phyloP scores from a whole-genome alignment of 202 grass and related monocot species.

The Panicum hallii region DNA sequence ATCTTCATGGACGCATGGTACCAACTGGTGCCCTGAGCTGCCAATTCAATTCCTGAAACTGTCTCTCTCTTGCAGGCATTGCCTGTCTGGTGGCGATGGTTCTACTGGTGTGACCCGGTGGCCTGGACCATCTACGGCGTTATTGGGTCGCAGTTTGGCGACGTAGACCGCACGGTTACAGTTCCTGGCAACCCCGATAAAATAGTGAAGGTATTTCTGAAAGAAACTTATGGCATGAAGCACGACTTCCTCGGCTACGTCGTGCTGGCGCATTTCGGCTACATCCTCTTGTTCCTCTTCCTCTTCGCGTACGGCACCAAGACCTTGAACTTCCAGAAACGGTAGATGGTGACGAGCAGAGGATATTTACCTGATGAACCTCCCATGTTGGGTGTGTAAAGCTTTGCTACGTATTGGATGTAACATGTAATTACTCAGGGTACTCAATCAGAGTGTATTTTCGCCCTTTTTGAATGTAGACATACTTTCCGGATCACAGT shows the following conservation, averaged over 20 bases:
- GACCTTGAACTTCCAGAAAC: slow-evolving; percentile 72
- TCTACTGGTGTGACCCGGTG: slow-evolving; percentile 74
- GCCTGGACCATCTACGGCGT: slow-evolving; percentile 80
- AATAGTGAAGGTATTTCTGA: slow-evolving; percentile 55
- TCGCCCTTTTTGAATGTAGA: neutral
- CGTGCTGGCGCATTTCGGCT: slow-evolving; percentile 60
- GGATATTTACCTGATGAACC: neutral
- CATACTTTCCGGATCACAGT: neutral
- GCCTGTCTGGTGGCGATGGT: slow-evolving; percentile 92
- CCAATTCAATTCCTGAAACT: neutral
- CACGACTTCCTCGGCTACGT: slow-evolving; percentile 64
- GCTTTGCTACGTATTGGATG: neutral
- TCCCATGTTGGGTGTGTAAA: neutral
- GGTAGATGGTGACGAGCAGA: slow-evolving; percentile 45
- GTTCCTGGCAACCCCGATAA: slow-evolving; percentile 12
- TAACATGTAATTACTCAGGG: neutral
- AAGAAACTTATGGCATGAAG: slow-evolving; percentile 50
- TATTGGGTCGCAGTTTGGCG: slow-evolving; percentile 58
- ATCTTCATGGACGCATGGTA: neutral
- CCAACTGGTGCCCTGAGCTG: neutral
- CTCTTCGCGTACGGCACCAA: slow-evolving; percentile 74
- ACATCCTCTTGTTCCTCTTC: slow-evolving; percentile 53
- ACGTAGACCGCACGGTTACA: neutral
- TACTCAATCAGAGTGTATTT: neutral
- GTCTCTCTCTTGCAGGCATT: slow-evolving; percentile 56